Conservation (phyloP, 2,329 filamentous ascomycete species). For the Cercospora berteroae region DNA sequence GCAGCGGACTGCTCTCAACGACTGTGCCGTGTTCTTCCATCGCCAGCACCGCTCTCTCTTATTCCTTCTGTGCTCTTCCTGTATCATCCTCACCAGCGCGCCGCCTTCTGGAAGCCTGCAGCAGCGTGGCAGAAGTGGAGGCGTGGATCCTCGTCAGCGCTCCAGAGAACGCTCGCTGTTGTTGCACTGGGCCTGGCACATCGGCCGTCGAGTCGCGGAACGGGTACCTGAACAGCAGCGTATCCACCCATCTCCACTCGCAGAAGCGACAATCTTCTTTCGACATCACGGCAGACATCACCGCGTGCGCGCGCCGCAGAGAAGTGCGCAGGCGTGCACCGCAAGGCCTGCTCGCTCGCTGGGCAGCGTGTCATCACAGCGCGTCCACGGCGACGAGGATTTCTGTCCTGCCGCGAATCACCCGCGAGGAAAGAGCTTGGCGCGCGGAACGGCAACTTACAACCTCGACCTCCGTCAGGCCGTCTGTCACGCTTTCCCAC, state of each 20-base stretch:
- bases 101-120: neutral
- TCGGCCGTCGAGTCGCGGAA: neutral
- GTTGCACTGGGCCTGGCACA: slow-evolving; percentile 4
- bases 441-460: neutral
- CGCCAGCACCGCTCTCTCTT: neutral
- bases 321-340: neutral
- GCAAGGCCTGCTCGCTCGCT: neutral
- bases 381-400: neutral
- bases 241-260: slow-evolving; percentile 8
- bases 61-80: neutral
- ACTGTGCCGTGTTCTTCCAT: neutral
- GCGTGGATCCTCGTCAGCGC: slow-evolving; percentile 1
- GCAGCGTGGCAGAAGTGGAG: neutral
- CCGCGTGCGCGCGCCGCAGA: neutral
- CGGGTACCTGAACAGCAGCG: slow-evolving; percentile 13
- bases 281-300: slow-evolving; percentile 7
- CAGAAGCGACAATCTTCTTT: slow-evolving; percentile 11
- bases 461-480: neutral
- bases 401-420: neutral
- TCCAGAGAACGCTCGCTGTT: slow-evolving; percentile 6
- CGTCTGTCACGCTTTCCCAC: slow-evolving; percentile 4
- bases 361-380: neutral
- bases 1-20: slow-evolving; percentile 1
- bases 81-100: neutral
- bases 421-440: neutral